Conservation (phyloP, 2,329 filamentous ascomycete species). For the Ilyonectria robusta region DNA sequence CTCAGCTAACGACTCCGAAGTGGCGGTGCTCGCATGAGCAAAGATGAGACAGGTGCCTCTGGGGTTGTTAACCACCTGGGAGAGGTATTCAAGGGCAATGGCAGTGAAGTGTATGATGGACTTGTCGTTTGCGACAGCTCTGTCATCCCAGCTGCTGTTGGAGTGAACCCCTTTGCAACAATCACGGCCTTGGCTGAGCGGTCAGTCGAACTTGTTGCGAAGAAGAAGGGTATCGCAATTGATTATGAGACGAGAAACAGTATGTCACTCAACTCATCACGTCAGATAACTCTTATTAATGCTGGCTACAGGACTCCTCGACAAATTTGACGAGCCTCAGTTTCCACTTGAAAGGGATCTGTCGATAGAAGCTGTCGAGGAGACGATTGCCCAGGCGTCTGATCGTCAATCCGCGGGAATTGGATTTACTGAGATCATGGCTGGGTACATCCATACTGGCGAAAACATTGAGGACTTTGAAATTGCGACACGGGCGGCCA, state of each 20-base stretch:
- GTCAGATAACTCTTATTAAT: background rate
- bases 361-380: background rate
- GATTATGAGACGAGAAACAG: constrained; percentile 41
- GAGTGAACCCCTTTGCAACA: constrained; percentile 78
- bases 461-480: constrained; percentile 28
- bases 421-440: constrained; percentile 76
- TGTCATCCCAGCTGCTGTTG: constrained; percentile 72
- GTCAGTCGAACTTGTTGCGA: constrained; percentile 61
- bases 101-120: constrained; percentile 66
- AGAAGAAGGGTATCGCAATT: constrained; percentile 28
- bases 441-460: constrained; percentile 67
- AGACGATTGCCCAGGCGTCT: constrained; percentile 27
- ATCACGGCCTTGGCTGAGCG: constrained; percentile 79
- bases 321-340: constrained; percentile 69
- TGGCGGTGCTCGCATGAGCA: constrained; percentile 74
- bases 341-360: constrained; percentile 53
- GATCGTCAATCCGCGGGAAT: constrained; percentile 58
- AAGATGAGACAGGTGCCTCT: constrained; percentile 67
- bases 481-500: constrained; percentile 27
- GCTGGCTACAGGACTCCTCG: constrained; percentile 50
- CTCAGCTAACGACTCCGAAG: constrained; percentile 3
- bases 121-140: constrained; percentile 75
- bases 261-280: background rate
- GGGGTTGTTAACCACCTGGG: constrained; percentile 75
- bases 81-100: constrained; percentile 69